These are phyloP conservation scores for Zalaria obscura DNA, from an alignment of 2,329 filamentous ascomycete species.

Conservation along the genomic window DNA sequence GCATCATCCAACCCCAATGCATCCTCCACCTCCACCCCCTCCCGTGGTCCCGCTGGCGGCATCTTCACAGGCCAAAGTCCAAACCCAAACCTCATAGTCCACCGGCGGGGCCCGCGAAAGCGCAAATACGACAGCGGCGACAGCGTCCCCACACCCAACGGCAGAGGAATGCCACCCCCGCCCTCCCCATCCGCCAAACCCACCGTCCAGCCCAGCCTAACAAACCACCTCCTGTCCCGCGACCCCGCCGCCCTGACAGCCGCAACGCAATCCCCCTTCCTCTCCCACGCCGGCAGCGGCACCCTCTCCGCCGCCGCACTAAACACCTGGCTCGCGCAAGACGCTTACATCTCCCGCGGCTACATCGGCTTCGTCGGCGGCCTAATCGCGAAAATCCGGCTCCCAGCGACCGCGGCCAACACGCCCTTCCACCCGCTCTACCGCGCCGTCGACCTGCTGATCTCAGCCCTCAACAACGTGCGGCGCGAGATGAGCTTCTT, in stretches of 20 bases:
- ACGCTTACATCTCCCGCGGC: constrained; percentile 55
- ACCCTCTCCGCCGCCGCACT: constrained; percentile 41
- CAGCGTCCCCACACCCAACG: constrained; percentile 1
- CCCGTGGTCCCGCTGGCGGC: background rate
- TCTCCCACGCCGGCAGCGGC: constrained; percentile 49
- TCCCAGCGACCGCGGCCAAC: constrained; percentile 31
- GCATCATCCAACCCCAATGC: background rate
- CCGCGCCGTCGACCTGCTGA: constrained; percentile 46
- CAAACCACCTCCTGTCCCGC: constrained; percentile 40
- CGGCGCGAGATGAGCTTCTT: constrained; percentile 55
- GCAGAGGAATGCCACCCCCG: constrained; percentile 6
- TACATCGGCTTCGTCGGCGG: constrained; percentile 54
- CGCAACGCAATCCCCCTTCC: constrained; percentile 54
- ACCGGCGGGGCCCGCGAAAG: constrained; percentile 26
- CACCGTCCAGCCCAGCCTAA: constrained; percentile 33
- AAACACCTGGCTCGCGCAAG: constrained; percentile 56
- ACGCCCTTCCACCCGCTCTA: constrained; percentile 35
- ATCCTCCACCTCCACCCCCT: background rate
- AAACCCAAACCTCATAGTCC: constrained; percentile 33
- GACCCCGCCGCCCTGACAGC: constrained; percentile 32
- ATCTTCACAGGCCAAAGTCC: constrained; percentile 24
- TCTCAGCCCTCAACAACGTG: constrained; percentile 52
- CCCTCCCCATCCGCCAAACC: constrained; percentile 7
- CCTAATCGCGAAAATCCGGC: constrained; percentile 47
- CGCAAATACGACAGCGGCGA: constrained; percentile 21